Percentiles rank a stretch among this genome's conserved stretches.
Evolutionary conservation across 2,329 filamentous ascomycete species (phyloP).

Genomic region (Fusarium fujikuroi): DNA sequence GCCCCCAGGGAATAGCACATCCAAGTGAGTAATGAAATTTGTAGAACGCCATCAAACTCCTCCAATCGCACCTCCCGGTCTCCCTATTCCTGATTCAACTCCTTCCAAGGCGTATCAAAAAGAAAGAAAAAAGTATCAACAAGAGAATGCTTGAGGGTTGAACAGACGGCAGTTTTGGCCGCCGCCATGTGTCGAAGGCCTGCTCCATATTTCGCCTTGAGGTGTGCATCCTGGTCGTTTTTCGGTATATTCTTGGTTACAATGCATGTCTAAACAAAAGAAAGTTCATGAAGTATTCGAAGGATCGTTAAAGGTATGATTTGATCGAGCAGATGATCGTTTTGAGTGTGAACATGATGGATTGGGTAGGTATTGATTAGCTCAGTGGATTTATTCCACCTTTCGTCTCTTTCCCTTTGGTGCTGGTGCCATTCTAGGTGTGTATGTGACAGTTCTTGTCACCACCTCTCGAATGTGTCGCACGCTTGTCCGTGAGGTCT

Average conservation of each 20-base stretch:
- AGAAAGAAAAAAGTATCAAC: constrained; percentile 7
- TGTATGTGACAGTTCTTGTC: constrained; percentile 94
- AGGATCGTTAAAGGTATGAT: constrained; percentile 33
- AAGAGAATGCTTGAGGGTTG: constrained; percentile 32
- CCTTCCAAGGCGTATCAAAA: constrained; percentile 31
- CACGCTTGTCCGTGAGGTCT: constrained; percentile 68
- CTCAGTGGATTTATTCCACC: constrained; percentile 54
- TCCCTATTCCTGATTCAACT: constrained; percentile 30
- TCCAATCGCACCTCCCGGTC: constrained; percentile 37
- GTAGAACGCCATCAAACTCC: constrained; percentile 45
- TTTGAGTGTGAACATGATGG: constrained; percentile 14
- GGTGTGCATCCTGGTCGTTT: constrained; percentile 32
- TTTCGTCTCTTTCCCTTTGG: constrained; percentile 94
- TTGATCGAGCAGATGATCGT: constrained; percentile 6
- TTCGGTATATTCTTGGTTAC: constrained; percentile 30
- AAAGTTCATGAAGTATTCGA: constrained; percentile 40
- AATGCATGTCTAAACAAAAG: constrained; percentile 44
- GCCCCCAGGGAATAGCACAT: constrained; percentile 40
- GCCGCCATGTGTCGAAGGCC: constrained; percentile 22
- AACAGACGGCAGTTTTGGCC: constrained; percentile 17
- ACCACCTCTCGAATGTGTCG: constrained; percentile 87
- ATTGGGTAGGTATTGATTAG: background rate
- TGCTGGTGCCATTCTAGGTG: constrained; percentile 84
- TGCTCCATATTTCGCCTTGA: constrained; percentile 26
- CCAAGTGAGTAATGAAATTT: constrained; percentile 38